Conservation (phyloP, 2,329 filamentous ascomycete species). For the Oidium heveae region DNA sequence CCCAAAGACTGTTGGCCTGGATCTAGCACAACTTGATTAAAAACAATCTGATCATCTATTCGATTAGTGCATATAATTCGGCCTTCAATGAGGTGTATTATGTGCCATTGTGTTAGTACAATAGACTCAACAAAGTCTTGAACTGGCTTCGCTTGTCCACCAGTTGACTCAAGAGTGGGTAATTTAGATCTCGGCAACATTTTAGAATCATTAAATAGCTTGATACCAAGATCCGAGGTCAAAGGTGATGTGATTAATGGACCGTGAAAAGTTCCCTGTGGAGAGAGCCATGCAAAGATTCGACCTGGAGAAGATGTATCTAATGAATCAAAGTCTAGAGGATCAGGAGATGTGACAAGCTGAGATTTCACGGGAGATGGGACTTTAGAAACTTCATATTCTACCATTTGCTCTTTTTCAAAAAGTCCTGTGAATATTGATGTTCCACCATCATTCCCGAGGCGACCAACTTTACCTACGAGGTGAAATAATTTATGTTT, state of each 20-base stretch:
- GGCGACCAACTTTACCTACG: slow-evolving; percentile 47
- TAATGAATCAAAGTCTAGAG: slow-evolving; percentile 25
- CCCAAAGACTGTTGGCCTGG: slow-evolving; percentile 58
- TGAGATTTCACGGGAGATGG: slow-evolving; percentile 34
- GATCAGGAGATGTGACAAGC: slow-evolving; percentile 54
- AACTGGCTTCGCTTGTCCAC: slow-evolving; percentile 36
- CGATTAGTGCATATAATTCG: slow-evolving; percentile 68
- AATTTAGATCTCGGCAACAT: slow-evolving; percentile 52
- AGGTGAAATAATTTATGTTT: slow-evolving; percentile 58
- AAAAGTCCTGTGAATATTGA: slow-evolving; percentile 76
- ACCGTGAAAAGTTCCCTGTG: slow-evolving; percentile 74
- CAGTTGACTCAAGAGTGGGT: slow-evolving; percentile 37
- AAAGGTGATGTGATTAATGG: slow-evolving; percentile 38
- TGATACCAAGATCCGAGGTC: slow-evolving; percentile 39
- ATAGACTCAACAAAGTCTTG: slow-evolving; percentile 57
- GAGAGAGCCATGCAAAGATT: slow-evolving; percentile 73
- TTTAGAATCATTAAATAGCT: slow-evolving; percentile 56
- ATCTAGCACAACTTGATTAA: slow-evolving; percentile 68
- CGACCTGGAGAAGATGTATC: slow-evolving; percentile 38
- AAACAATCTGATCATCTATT: slow-evolving; percentile 62
- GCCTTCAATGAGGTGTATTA: slow-evolving; percentile 59
- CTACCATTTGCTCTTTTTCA: slow-evolving; percentile 56
- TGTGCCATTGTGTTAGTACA: slow-evolving; percentile 80
- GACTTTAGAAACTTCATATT: slow-evolving; percentile 44
- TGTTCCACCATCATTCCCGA: slow-evolving; percentile 50